These are phyloP conservation scores for Murraya koenigii DNA, from an alignment of 345 rosid genomes.

Conservation along the genomic window DNA sequence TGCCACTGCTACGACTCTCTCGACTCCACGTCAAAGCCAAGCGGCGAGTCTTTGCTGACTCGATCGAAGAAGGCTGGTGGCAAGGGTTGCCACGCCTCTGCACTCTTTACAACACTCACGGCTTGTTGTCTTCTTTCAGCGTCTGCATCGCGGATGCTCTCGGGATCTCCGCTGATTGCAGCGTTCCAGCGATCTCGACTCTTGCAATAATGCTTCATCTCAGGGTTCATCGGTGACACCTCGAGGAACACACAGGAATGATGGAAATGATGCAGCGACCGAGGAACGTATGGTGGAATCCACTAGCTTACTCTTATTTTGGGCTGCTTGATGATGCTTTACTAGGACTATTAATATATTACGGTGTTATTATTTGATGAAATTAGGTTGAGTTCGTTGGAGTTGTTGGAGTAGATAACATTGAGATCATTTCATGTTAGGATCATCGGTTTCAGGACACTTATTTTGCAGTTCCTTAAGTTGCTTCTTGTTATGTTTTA, in stretches of 20 bases:
- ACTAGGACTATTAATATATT: neutral
- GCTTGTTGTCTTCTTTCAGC: constrained; percentile 20
- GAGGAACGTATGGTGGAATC: constrained; percentile 43
- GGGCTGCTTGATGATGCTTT: constrained; percentile 27
- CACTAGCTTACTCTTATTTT: constrained; percentile 38
- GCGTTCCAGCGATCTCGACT: constrained; percentile 31
- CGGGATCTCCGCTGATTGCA: constrained; percentile 39
- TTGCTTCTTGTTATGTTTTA: neutral
- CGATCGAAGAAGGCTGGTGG: constrained; percentile 56
- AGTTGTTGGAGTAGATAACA: constrained; percentile 2
- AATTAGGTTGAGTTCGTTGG: neutral
- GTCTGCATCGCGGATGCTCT: constrained; percentile 41
- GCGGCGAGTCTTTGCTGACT: constrained; percentile 44
- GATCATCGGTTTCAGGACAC: neutral
- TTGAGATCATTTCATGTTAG: constrained; percentile 3
- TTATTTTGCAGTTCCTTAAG: neutral
- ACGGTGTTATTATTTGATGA: neutral
- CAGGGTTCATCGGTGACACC: too few relatives aligned
- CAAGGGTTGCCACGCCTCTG: constrained; percentile 51
- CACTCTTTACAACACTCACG: constrained; percentile 47
- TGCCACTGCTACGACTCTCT: too few relatives aligned
- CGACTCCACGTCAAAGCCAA: constrained; percentile 37
- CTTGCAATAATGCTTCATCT: too few relatives aligned
- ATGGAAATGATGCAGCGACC: constrained; percentile 10
- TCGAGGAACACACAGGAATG: constrained; percentile 8